Base-by-base conservation (phyloP, 1,284 basidiomycete species). In the Ceratobasidium theobromae region DNA sequence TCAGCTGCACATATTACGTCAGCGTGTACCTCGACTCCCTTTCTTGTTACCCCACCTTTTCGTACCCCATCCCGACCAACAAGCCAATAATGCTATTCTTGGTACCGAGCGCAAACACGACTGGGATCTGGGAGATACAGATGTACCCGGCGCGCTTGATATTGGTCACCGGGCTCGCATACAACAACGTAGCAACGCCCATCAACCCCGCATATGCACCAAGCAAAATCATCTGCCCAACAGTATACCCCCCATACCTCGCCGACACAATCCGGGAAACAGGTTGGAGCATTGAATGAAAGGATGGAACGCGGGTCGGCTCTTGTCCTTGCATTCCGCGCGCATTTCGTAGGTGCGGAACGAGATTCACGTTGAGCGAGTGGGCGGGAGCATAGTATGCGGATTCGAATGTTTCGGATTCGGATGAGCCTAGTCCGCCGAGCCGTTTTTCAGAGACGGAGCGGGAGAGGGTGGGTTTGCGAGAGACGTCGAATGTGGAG, bases 81-180 rank as follows among this genome's bases (percentile, higher is more conserved):
- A 55, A 49, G 11, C 69, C 68, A 23, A 70, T 35, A 21, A 70
- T n/a, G 28, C 65, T 69, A 23, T 69, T 69, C 68, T 70, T 70
- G 23, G 68, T 54, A 1, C 65, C 68, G 27, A 70, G 51, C 18
- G 55, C 53, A 35, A 70, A 64, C 12, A 67, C 65, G n/a, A 70
- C 35, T 2, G 69, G 69, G 38, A 66, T 58, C 48, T 70, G 68
- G 11, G 60, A 67, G 30, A 70, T 45, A 14, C 55, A 65, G 9
- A 70, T 33, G 49, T 45, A 70, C 16, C 69, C 69, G 21, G 65
- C 46, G 0, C 69, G 64, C 54, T 62, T 62, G 32, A 67, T 41
- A 28, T 65, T 67, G 18, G 23, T 58, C 30, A 68, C 67, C 1
- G 68, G 68, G 25, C 38, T 52, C 8, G 55, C 46, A 23, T 54